Evolutionary conservation across 2,329 filamentous ascomycete species (phyloP).

Genomic region (Pestalotiopsis sp.): DNA sequence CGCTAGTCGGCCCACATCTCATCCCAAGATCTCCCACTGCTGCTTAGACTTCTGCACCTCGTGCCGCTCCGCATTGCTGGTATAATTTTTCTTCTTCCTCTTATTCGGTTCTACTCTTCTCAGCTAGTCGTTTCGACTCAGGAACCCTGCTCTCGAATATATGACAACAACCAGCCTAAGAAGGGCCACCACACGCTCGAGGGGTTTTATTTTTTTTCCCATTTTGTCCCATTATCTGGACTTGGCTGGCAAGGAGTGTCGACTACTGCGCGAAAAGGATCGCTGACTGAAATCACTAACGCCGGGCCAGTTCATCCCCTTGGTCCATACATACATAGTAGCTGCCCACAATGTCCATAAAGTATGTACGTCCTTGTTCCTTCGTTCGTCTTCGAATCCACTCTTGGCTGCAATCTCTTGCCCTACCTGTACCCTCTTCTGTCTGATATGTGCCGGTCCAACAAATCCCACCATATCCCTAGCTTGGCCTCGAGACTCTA

Average conservation of each 20-base stretch:
- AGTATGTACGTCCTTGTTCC: slow-evolving; percentile 33
- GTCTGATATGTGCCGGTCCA: slow-evolving; percentile 24
- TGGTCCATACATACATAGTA: slow-evolving; percentile 18
- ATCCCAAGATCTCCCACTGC: slow-evolving; percentile 34
- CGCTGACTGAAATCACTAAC: slow-evolving; percentile 3
- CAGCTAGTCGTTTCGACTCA: slow-evolving; percentile 24
- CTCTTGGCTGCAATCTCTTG: slow-evolving; percentile 14
- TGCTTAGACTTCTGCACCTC: slow-evolving; percentile 34
- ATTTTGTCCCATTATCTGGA: neutral
- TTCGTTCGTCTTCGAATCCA: slow-evolving; percentile 23
- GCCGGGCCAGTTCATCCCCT: slow-evolving; percentile 26
- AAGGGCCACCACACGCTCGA: slow-evolving; percentile 17
- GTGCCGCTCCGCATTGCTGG: slow-evolving; percentile 35
- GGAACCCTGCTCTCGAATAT: slow-evolving; percentile 30
- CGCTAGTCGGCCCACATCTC: slow-evolving; percentile 30
- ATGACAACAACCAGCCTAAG: slow-evolving; percentile 37
- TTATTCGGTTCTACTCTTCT: slow-evolving; percentile 15
- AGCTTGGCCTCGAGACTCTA: neutral
- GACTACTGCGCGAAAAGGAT: neutral
- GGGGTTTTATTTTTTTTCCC: slow-evolving; percentile 20
- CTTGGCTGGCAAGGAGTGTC: neutral
- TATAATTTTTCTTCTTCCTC: neutral
- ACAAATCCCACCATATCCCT: neutral
- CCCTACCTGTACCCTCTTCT: slow-evolving; percentile 14
- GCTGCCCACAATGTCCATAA: slow-evolving; percentile 43